Percentiles rank a stretch among this genome's conserved stretches.
phyloP scores from a whole-genome alignment of 768 basidiomycete species.

The Russula vinacea region DNA sequence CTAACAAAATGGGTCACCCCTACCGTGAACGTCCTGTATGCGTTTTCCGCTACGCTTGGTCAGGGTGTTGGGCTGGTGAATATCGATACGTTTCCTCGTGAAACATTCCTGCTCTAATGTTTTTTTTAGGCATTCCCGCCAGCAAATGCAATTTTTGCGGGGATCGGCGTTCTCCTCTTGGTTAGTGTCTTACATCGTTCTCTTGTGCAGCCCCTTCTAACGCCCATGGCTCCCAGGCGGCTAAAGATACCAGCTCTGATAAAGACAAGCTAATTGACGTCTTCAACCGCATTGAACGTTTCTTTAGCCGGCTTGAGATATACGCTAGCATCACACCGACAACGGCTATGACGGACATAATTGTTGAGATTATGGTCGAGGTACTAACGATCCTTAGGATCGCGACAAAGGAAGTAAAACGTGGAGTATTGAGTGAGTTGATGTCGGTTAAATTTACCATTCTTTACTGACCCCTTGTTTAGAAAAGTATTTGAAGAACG shows the following conservation, averaged over 20 bases:
- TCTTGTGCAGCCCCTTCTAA: background rate
- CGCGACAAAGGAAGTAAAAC: constrained; percentile 4
- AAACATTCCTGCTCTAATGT: background rate
- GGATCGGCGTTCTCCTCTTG: background rate
- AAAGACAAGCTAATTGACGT: background rate
- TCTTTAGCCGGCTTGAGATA: background rate
- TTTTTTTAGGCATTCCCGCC: background rate
- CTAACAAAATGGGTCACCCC: background rate
- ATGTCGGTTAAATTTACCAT: background rate
- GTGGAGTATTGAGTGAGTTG: constrained; percentile 2
- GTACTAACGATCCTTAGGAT: background rate
- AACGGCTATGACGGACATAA: background rate
- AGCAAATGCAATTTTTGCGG: background rate
- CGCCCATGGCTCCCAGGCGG: background rate
- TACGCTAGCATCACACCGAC: background rate
- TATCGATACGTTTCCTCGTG: background rate
- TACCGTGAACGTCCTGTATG: background rate
- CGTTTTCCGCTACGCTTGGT: background rate
- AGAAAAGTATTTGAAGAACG: constrained; percentile 3
- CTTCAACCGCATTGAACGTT: background rate
- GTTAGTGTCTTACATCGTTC: background rate
- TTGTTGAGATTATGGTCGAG: background rate
- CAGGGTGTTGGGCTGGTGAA: background rate
- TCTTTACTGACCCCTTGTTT: background rate
- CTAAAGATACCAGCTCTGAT: background rate